Base-by-base conservation (phyloP, 2,329 filamentous ascomycete genomes). In the Raffaelea deltoideospora region DNA sequence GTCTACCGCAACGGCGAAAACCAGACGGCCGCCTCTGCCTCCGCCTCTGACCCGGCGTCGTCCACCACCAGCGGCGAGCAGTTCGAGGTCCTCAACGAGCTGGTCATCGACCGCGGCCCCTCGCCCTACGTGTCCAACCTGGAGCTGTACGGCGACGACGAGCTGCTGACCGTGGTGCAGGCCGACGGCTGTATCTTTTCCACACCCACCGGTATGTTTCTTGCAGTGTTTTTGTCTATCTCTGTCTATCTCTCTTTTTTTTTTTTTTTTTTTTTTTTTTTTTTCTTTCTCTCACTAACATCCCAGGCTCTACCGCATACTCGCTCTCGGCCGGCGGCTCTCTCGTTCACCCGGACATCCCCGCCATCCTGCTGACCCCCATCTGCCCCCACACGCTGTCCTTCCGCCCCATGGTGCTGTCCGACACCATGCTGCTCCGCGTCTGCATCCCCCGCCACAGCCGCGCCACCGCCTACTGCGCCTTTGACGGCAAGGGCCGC, bases 131-230 rank as follows among this genome's bases (percentile, higher is more conserved):
- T 98, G 41, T 96, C 88, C 31, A 93, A 94, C 59, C 69, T 98
- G 28, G 90, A 98, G 61, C 68, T 98, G 10, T 96, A 93, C 55
- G 90, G 87, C 44, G 90, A 98, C 53, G 82, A 93, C 52, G 85
- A 93, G 56, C 77, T 95, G 31, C 69, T 98, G 48, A 98, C 90
- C 14, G 84, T 95, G 35, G 83, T 98, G 33, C 87, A 94, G 60
- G 90, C 90, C 24, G 90, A 98, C 51, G 90, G 90, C 38, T 94
- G 87, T 61, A 98, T 98, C 52, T 93, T 98, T 57, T 92, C 84
- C 32, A 98, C 90, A 0, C 90, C 90, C 1, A 98, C 90, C 22
- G 90, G 77, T 56, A 49, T 42, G 52, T 36, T 14, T 22, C 22
- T 22, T 26, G 9, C 33, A 19, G 17, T 32, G n/a, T 35, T 39